phyloP scores from a whole-genome alignment of 2,329 filamentous ascomycete species.

The Aspergillus cejpii region DNA sequence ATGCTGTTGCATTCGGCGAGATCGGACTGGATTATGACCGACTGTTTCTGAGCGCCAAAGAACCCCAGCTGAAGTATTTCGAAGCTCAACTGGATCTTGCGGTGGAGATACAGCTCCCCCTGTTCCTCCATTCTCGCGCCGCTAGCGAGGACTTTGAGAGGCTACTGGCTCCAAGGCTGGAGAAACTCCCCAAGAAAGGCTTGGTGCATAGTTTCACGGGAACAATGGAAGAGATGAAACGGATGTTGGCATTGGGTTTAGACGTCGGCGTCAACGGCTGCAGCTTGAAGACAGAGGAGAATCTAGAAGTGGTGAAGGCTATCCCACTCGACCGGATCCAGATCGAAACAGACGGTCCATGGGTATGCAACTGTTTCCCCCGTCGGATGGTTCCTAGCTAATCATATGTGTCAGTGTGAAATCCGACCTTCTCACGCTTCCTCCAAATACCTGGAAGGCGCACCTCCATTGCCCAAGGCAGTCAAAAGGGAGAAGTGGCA shows the following conservation, averaged over 20 bases:
- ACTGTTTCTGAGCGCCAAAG: constrained; percentile 70
- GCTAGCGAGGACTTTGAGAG: constrained; percentile 77
- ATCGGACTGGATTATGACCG: constrained; percentile 96
- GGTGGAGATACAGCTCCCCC: constrained; percentile 66
- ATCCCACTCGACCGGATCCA: constrained; percentile 75
- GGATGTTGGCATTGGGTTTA: constrained; percentile 71
- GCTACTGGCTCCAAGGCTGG: constrained; percentile 58
- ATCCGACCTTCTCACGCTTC: constrained; percentile 84
- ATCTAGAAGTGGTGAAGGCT: constrained; percentile 73
- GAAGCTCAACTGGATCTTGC: constrained; percentile 73
- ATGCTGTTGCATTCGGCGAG: constrained; percentile 80
- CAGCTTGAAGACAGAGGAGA: constrained; percentile 89
- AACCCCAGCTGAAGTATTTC: constrained; percentile 78
- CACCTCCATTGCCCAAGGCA: constrained; percentile 66
- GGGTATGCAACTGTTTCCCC: constrained; percentile 42
- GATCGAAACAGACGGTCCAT: constrained; percentile 95
- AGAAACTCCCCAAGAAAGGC: constrained; percentile 64
- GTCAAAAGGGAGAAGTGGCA: constrained; percentile 97
- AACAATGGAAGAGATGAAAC: constrained; percentile 72
- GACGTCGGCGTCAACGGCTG: constrained; percentile 96
- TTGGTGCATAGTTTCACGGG: constrained; percentile 96
- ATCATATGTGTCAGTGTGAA: constrained; percentile 58
- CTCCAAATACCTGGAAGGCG: constrained; percentile 63
- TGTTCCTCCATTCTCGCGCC: constrained; percentile 88
- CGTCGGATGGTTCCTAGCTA: background rate